Evolutionary conservation across 2,329 filamentous ascomycete species (phyloP).

Genomic region (Pezicula rhizophila): DNA sequence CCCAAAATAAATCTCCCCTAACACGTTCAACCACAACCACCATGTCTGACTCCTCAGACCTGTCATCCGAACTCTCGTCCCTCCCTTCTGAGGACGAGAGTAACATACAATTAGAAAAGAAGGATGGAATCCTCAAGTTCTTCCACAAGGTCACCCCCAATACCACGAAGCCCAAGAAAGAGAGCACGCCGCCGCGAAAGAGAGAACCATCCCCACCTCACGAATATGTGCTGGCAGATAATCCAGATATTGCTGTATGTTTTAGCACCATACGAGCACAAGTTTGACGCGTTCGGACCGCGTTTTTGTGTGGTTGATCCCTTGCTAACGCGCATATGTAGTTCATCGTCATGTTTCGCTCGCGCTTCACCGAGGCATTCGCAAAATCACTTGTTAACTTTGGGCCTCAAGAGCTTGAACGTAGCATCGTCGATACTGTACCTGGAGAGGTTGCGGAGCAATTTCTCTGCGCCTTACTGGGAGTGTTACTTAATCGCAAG

Average conservation of each 20-base stretch:
- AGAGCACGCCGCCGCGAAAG: constrained; percentile 61
- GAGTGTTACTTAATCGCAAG: constrained; percentile 89
- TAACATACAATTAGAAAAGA: constrained; percentile 43
- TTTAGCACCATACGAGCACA: constrained; percentile 32
- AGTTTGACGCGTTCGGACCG: constrained; percentile 44
- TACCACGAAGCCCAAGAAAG: constrained; percentile 43
- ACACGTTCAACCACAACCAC: constrained; percentile 12
- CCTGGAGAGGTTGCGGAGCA: constrained; percentile 83
- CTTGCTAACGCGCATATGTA: constrained; percentile 38
- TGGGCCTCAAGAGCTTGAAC: constrained; percentile 91
- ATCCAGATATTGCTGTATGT: constrained; percentile 87
- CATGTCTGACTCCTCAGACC: constrained; percentile 41
- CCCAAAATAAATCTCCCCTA: constrained; percentile 5
- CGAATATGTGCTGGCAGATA: constrained; percentile 84
- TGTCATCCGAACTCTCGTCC: constrained; percentile 58
- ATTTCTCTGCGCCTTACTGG: constrained; percentile 82
- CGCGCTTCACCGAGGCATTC: constrained; percentile 85
- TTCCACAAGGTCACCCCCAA: constrained; percentile 49
- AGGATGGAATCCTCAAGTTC: constrained; percentile 61
- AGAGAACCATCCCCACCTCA: constrained; percentile 83
- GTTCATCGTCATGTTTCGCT: constrained; percentile 98
- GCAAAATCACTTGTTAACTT: constrained; percentile 82
- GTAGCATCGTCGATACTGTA: constrained; percentile 68
- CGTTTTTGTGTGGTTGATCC: constrained; percentile 33
- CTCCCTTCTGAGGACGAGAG: constrained; percentile 48